Evolutionary conservation across 805 yeast genomes (phyloP), one percentile per base, ranked within the genome.

Genomic region (Kluyveromyces aestuarii): DNA sequence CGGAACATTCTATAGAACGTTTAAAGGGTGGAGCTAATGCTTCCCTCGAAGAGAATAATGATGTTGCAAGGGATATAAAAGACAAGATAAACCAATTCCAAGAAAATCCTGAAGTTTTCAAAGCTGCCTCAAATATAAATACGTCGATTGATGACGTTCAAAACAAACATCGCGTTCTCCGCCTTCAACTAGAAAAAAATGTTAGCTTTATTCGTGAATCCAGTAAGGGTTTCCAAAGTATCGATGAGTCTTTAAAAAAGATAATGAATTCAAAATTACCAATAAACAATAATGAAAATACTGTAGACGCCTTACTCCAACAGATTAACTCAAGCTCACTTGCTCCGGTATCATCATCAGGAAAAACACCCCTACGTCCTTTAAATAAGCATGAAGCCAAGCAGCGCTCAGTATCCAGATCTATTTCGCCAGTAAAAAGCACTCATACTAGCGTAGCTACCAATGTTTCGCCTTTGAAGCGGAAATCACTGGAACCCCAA

Each of bases 21-120:
- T 59, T 64, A 30, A 53, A 53, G n/a, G 40, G 52, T 8, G 53
- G 54, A 8, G 39, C 62, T 25, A 49, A 46, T n/a, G 30, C 52
- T 2, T 56, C 66, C 1, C 47, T 45, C 18, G 46, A 50, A 14
- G 40, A 52, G 16, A 57, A 58, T 27, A 49, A 53, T 19, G 35
- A 52, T 10, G 47, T 62, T 21, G 49, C 60, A 10, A 37, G 46
- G 8, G 50, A 49, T 16, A 57, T 61, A 10, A 56, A 57, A 40
- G 46, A 47, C 5, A 50, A 55, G 40, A 44, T 56, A 27, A 47
- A 53, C n/a, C 51, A 50, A 19, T 52, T 57, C 27, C 50, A 53
- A 14, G 52, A 52, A 16, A 52, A 48, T 6, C 38, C 52, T 8
- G 47, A 48, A 9, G 21, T 39, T 10, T 30, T 52, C 38, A 51